Evolutionary conservation across 768 basidiomycete species (phyloP).

Genomic region (Tricholoma sp.): DNA sequence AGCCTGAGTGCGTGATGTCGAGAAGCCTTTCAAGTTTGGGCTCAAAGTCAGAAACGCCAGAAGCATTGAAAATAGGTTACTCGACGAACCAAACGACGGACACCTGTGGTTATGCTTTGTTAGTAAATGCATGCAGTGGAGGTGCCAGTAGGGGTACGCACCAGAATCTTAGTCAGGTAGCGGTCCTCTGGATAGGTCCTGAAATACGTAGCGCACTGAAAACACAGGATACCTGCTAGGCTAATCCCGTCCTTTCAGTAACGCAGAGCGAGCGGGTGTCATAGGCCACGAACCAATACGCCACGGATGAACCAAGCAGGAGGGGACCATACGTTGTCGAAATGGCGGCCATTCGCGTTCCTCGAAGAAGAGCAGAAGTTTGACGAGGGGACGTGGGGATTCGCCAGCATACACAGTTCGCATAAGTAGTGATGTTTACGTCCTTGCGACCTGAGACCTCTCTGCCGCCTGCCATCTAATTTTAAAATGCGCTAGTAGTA

Average conservation of each 20-base stretch:
- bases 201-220: slow-evolving; percentile 23
- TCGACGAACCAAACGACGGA: slow-evolving; percentile 8
- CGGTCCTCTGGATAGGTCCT: slow-evolving; percentile 19
- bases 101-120: slow-evolving; percentile 4
- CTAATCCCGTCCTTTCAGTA: neutral
- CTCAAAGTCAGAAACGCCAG: too few relatives aligned
- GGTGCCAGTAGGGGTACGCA: slow-evolving; percentile 1
- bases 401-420: neutral
- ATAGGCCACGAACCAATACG: slow-evolving; percentile 21
- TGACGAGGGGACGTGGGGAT: neutral
- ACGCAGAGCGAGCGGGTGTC: neutral
- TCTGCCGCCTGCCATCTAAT: too few relatives aligned
- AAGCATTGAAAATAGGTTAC: neutral
- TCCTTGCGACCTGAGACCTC: too few relatives aligned
- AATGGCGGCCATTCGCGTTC: slow-evolving; percentile 3
- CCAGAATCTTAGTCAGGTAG: slow-evolving; percentile 15
- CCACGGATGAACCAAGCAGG: slow-evolving; percentile 18
- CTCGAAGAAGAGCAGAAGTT: neutral
- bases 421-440: too few relatives aligned
- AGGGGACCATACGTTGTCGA: slow-evolving; percentile 15
- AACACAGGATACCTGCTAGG: slow-evolving; percentile 19
- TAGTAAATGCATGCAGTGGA: neutral
- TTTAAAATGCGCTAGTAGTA: too few relatives aligned
- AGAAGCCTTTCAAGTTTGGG: slow-evolving; percentile 10
- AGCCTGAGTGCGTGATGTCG: slow-evolving; percentile 16